phyloP scores from a whole-genome alignment of 108 stramenopile species.

The Nitzschia palea region DNA sequence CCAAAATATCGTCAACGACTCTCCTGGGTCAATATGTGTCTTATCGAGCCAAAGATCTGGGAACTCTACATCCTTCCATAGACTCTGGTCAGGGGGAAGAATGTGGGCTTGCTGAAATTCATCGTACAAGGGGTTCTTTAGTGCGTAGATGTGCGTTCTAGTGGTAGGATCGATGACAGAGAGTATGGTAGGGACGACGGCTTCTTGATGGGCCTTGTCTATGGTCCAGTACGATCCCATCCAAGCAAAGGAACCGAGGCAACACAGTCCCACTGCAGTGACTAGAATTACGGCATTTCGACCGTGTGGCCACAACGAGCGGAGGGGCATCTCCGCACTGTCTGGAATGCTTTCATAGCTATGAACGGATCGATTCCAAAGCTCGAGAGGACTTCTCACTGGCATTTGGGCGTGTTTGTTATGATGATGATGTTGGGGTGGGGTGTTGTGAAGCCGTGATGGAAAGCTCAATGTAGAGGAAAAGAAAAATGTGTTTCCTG shows the following conservation, averaged over 20 bases:
- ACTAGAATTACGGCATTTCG: background rate
- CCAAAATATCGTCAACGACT: constrained; percentile 23
- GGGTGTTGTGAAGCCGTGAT: background rate
- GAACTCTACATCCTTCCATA: background rate
- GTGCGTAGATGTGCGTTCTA: constrained; percentile 26
- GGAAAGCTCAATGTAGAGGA: constrained; percentile 14
- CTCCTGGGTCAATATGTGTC: background rate
- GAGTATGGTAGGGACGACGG: constrained; percentile 31
- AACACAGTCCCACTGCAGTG: background rate
- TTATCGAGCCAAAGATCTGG: constrained; percentile 11
- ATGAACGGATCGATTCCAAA: background rate
- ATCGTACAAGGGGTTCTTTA: constrained; percentile 44
- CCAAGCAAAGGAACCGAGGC: background rate
- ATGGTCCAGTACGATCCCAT: background rate
- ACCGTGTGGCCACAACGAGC: background rate
- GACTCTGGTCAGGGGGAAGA: background rate
- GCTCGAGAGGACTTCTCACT: background rate
- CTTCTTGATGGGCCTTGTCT: constrained; percentile 8
- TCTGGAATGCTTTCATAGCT: constrained; percentile 15
- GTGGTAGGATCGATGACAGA: constrained; percentile 25
- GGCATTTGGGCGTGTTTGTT: background rate
- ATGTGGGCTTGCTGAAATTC: background rate
- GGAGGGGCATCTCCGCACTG: background rate
- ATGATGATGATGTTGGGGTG: background rate
- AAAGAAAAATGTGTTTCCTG: too few relatives aligned